Evolutionary conservation across 768 basidiomycete species (phyloP).

Genomic region (Pulveroboletus sp.): DNA sequence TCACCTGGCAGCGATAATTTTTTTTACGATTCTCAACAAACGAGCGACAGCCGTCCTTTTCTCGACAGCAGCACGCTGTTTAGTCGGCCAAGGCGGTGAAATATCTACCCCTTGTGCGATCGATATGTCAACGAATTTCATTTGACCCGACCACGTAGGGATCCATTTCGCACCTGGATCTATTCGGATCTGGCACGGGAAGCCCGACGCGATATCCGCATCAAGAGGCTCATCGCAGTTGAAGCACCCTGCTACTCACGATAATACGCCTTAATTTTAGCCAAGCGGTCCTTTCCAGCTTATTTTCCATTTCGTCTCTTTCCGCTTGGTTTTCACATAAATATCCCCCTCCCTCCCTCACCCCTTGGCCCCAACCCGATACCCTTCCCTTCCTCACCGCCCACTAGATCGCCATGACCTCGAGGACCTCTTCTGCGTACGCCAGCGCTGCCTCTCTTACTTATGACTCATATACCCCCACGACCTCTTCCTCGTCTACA

Average conservation of each 20-base stretch:
- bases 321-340: slow-evolving; percentile 22
- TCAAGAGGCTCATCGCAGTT: slow-evolving; percentile 22
- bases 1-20: background rate
- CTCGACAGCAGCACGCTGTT: slow-evolving; percentile 7
- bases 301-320: slow-evolving; percentile 12
- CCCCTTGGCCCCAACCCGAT: slow-evolving; percentile 1
- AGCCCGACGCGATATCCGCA: slow-evolving; percentile 16
- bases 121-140: background rate
- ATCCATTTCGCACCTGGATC: slow-evolving; percentile 20
- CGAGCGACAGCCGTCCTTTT: slow-evolving; percentile 5
- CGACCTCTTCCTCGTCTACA: slow-evolving; percentile 16
- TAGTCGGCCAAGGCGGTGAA: background rate
- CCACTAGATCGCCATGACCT: slow-evolving; percentile 21
- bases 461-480: slow-evolving; percentile 24
- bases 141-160: slow-evolving; percentile 3
- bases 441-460: slow-evolving; percentile 26
- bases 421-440: slow-evolving; percentile 26
- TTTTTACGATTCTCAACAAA: slow-evolving; percentile 17
- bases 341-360: slow-evolving; percentile 27
- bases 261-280: slow-evolving; percentile 28
- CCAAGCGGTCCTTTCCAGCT: slow-evolving; percentile 19
- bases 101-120: background rate
- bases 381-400: background rate
- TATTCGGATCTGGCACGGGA: slow-evolving; percentile 13
- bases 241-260: slow-evolving; percentile 26